phyloP scores from a whole-genome alignment of 129 eudicot species.

The Flaveria linearis region DNA sequence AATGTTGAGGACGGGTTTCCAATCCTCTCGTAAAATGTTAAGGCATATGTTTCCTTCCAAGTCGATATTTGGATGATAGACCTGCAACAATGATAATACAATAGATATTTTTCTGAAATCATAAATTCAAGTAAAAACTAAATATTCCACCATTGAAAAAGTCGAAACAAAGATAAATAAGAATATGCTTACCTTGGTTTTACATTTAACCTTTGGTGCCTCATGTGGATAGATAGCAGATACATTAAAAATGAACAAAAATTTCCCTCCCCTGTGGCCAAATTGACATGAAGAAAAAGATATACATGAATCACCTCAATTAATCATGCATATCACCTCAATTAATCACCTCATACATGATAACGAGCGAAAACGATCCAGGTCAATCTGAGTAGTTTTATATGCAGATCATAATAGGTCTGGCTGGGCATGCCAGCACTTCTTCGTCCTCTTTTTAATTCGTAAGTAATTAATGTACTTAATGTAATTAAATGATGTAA shows the following conservation, averaged over 20 bases:
- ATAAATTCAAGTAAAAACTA: neutral
- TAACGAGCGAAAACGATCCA: neutral
- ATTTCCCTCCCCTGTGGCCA: constrained; percentile 54
- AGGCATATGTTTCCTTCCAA: constrained; percentile 70
- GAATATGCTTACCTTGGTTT: constrained; percentile 50
- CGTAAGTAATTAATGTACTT: neutral
- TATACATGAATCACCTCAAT: neutral
- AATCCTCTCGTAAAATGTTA: constrained; percentile 66
- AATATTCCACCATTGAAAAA: neutral
- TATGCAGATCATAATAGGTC: neutral
- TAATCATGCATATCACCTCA: neutral
- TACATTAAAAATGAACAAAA: constrained; percentile 53
- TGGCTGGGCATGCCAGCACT: neutral
- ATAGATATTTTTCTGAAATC: neutral
- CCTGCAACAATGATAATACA: constrained; percentile 29
- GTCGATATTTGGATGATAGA: constrained; percentile 79
- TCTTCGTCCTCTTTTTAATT: neutral
- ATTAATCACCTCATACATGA: neutral
- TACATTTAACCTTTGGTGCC: constrained; percentile 75
- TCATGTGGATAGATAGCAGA: constrained; percentile 60
- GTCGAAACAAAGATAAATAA: constrained; percentile 1
- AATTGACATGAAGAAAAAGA: neutral
- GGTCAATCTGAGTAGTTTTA: neutral
- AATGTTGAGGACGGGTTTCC: constrained; percentile 73
- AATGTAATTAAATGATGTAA: neutral